Evolutionary conservation across 2,329 filamentous ascomycete genomes (phyloP), one percentile per base, ranked within the genome.

Genomic region (Sclerotinia spermophila): DNA sequence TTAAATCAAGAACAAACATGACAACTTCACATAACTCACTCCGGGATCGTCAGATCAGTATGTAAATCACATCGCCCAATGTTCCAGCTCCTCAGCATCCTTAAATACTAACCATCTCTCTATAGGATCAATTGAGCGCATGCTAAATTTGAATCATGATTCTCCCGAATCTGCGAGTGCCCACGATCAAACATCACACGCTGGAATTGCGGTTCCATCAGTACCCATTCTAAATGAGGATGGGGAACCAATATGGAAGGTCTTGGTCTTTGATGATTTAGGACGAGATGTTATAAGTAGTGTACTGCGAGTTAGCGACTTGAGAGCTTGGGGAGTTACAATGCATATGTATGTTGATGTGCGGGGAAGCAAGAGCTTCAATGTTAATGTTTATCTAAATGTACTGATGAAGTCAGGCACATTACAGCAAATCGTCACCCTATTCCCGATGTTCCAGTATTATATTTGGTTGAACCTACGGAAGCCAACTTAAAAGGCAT

Each of bases 261-360:
- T 98, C 10, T 84, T 99, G 67, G 93, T 99, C 15, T 98, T 99
- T 79, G 96, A 99, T 81, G 92, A 95, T 76, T 81, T 90, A 5
- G 96, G 95, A 62, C 87, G 94, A 80, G 94, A 98, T 86, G 92
- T 99, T 71, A 97, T 99, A 78, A 97, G 94, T 83, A 97, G 94
- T 78, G 94, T 99, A 3, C 85, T 99, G 74, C 88, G 94, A 71
- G 96, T 99, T 73, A 97, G 94, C 79, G 96, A 99, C 82, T 84
- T 99, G 79, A 87, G 96, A 73, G 88, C 91, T 72, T 94, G 96
- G 88, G 96, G 96, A n/a, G 92, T 98, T 68, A 98, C 94, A 53
- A 96, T 97, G 86, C 93, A 97, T 82, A 89, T 97, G 93, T 96
- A 86, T 72, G 86, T 80, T 71, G 8, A 58, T 44, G 30, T 61